These are phyloP conservation scores for Corylus avellana DNA, from an alignment of 306 rosid genomes.

Conservation along the genomic window DNA sequence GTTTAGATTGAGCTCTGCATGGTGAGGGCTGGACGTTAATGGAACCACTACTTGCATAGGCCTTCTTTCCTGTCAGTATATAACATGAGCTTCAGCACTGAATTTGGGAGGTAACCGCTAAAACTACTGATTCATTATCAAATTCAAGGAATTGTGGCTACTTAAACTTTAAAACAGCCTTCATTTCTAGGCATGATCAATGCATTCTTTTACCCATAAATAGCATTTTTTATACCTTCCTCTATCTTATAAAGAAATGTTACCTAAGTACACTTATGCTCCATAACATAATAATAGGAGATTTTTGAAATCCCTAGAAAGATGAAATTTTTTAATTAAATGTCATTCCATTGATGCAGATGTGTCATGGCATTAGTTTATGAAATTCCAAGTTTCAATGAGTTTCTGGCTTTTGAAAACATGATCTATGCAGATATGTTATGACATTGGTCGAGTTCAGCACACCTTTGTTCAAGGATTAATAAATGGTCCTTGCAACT, in stretches of 20 bases:
- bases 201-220: neutral
- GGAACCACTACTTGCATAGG: constrained; percentile 64
- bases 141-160: neutral
- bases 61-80: constrained; percentile 63
- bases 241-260: neutral
- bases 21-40: constrained; percentile 69
- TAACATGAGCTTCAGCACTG: constrained; percentile 19
- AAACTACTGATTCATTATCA: neutral
- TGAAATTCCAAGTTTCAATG: no score
- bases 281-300: neutral
- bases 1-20: constrained; percentile 71
- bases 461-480: no score
- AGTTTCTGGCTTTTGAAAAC: neutral
- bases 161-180: neutral
- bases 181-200: neutral
- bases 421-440: no score
- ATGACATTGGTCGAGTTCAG: no score
- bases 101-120: constrained; percentile 3
- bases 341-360: neutral
- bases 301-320: neutral
- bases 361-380: neutral
- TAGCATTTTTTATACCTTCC: neutral
- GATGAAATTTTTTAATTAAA: neutral
- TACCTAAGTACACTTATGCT: neutral
- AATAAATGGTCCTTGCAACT: no score